Evolutionary conservation across 2,329 filamentous ascomycete genomes (phyloP).

Genomic region (Pseudomassariella vexata): DNA sequence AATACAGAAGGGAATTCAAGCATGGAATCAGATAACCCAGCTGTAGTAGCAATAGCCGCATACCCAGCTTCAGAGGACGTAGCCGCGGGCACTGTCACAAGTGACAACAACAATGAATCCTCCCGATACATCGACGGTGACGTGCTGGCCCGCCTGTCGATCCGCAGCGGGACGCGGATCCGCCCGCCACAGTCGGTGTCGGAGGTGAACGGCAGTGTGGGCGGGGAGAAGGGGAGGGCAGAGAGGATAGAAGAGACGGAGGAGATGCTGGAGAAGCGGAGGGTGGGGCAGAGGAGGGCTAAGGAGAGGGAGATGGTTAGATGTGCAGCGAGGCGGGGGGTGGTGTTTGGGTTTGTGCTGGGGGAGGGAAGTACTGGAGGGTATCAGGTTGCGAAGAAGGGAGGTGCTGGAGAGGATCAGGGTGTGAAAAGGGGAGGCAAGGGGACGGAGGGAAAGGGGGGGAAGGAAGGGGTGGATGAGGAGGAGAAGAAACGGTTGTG

Average conservation of each 20-base stretch:
- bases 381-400: neutral
- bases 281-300: slow-evolving; percentile 40
- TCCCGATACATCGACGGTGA: slow-evolving; percentile 11
- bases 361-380: slow-evolving; percentile 2
- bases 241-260: slow-evolving; percentile 47
- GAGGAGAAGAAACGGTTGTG: slow-evolving; percentile 35
- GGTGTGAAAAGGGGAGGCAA: neutral
- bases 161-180: slow-evolving; percentile 30
- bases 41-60: neutral
- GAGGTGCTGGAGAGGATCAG: neutral
- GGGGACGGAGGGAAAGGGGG: slow-evolving; percentile 13
- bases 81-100: neutral
- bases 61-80: neutral
- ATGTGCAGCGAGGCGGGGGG: slow-evolving; percentile 46
- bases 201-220: slow-evolving; percentile 50
- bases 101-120: neutral
- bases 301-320: slow-evolving; percentile 29
- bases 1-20: slow-evolving; percentile 8
- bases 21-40: too few species aligned
- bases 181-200: slow-evolving; percentile 32
- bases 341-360: slow-evolving; percentile 45
- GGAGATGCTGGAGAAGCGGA: slow-evolving; percentile 42
- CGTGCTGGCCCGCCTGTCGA: slow-evolving; percentile 23
- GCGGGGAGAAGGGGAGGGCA: slow-evolving; percentile 48
- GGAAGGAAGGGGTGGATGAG: neutral